Base-by-base conservation (phyloP, 2,329 filamentous ascomycete species). In the Neofusicoccum sp. region DNA sequence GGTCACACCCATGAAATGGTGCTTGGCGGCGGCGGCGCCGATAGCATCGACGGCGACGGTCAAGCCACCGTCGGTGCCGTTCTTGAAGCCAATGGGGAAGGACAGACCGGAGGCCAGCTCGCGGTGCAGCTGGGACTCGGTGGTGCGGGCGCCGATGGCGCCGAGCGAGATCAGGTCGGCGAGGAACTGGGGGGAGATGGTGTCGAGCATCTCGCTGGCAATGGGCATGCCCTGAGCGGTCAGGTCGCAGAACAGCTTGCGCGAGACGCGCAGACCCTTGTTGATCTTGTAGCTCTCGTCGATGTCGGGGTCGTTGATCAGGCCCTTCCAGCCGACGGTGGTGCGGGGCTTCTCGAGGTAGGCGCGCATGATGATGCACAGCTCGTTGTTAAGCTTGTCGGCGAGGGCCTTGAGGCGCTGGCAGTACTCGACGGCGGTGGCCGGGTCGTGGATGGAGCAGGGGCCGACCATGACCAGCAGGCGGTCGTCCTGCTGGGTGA, bases 81-180 rank as follows among this genome's bases (percentile, higher is more conserved):
- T 99, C 86, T 99, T 99, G 89, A 97, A 99, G 62, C 95, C 95
- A 67, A 99, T 93, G 24, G 95, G 95, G 88, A 97, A 98, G 61
- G 91, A 96, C 58, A 98, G 84, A 68, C 95, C 95, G 30, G 90
- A 96, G 4, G 95, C 95, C 64, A 99, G 86, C 80, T 99, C 95
- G 65, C 95, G 89, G 80, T 99, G 95, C 66, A 98, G 83, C 80
- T 99, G 95, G 60, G 90, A 95, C 80, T 99, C 95, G 53, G 95
- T 99, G 44, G 95, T 99, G 67, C 95, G 87, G 44, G 95, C 95
- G 64, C 95, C 95, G 71, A 99, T 96, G 62, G 95, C 95, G 63
- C 95, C 95, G 28, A 98, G 88, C 0, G 91, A 96, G 76, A 99
- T 93, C 68, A 96, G 86, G 77, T 99, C 95, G 63, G 95, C 92